Conservation (phyloP, 2,329 filamentous ascomycete genomes). For the Metarhizium guizhouense region DNA sequence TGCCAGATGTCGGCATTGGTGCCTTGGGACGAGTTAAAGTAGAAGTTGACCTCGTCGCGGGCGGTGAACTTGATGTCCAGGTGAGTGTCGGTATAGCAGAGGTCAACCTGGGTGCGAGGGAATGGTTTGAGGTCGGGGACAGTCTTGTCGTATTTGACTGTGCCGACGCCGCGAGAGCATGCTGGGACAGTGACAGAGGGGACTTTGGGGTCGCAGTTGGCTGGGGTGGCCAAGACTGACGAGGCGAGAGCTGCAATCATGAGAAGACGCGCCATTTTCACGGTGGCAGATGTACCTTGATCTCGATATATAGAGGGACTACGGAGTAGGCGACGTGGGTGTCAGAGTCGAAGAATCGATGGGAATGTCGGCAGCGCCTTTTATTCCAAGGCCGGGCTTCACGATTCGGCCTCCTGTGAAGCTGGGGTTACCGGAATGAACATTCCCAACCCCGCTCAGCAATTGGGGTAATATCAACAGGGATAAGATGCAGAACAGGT, state of each 20-base stretch:
- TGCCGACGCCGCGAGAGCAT: slow-evolving; percentile 25
- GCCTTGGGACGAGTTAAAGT: slow-evolving; percentile 30
- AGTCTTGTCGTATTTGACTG: slow-evolving; percentile 29
- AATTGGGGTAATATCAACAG: neutral
- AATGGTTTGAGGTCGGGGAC: slow-evolving; percentile 33
- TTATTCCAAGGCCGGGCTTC: neutral
- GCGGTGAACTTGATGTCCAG: slow-evolving; percentile 36
- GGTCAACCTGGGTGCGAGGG: slow-evolving; percentile 33
- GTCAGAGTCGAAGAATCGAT: neutral
- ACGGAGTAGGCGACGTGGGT: neutral
- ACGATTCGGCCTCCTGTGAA: neutral
- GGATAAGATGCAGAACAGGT: too few species aligned
- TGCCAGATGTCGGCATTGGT: slow-evolving; percentile 39
- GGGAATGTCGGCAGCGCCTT: neutral
- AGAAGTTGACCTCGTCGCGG: slow-evolving; percentile 36
- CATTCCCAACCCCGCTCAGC: neutral
- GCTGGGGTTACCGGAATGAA: neutral
- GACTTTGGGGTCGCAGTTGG: slow-evolving; percentile 5
- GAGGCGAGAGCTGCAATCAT: slow-evolving; percentile 2
- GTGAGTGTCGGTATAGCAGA: slow-evolving; percentile 34
- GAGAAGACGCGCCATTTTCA: slow-evolving; percentile 4
- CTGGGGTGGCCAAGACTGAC: slow-evolving; percentile 1
- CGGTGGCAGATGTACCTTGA: neutral
- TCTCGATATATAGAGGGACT: neutral
- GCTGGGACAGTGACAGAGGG: slow-evolving; percentile 27